These are phyloP conservation scores for Penicillium rolfsii DNA, from an alignment of 2,329 filamentous ascomycete species.

Conservation along the genomic window DNA sequence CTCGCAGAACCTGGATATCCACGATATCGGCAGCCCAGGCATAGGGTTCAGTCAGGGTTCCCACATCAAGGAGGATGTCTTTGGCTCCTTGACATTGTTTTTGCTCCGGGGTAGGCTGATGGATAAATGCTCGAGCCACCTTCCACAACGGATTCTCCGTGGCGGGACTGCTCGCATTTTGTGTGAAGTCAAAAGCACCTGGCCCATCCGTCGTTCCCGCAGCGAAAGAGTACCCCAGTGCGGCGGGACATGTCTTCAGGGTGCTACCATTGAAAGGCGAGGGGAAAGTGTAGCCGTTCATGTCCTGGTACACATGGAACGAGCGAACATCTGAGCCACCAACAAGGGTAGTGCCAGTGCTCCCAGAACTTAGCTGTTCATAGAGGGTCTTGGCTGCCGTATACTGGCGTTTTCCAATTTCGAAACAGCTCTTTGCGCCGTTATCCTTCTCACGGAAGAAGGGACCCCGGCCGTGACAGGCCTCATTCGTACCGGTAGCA, in stretches of 20 bases:
- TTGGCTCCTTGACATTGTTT: conserved; percentile 77
- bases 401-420: conserved; percentile 53
- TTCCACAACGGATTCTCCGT: conserved; percentile 78
- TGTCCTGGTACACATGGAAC: conserved; percentile 83
- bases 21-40: conserved; percentile 90
- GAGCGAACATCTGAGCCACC: conserved; percentile 71
- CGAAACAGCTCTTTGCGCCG: conserved; percentile 54
- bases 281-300: conserved; percentile 73
- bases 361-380: conserved; percentile 53
- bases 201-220: conserved; percentile 91
- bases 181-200: conserved; percentile 89
- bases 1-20: conserved; percentile 81
- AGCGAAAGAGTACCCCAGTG: conserved; percentile 88
- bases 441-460: conserved; percentile 50
- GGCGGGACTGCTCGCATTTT: conserved; percentile 74
- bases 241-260: conserved; percentile 77
- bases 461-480: conserved; percentile 52
- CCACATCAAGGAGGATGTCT: conserved; percentile 84
- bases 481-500: conserved; percentile 37
- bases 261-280: conserved; percentile 68
- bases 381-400: conserved; percentile 56
- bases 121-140: conserved; percentile 72
- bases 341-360: conserved; percentile 48
- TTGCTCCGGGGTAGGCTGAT: conserved; percentile 71
- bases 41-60: conserved; percentile 77